Percentiles rank a stretch among this genome's conserved stretches.
Evolutionary conservation across 2,329 filamentous ascomycete species (phyloP).

Genomic region (Fusarium sp.): DNA sequence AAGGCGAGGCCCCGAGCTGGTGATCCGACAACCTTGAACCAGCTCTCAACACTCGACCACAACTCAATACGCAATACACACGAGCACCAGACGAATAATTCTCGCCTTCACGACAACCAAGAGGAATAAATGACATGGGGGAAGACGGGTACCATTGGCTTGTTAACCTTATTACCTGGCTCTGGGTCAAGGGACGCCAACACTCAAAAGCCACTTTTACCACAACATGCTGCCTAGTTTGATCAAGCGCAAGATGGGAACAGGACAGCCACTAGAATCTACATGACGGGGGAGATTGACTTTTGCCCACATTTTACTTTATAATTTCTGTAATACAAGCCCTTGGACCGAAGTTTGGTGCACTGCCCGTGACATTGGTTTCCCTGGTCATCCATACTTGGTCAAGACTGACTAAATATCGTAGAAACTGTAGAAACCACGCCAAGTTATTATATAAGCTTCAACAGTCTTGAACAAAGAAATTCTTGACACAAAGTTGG

Average conservation of each 20-base stretch:
- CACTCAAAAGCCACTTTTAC: conserved; percentile 34
- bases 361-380: neutral
- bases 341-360: conserved; percentile 7
- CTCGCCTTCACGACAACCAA: conserved; percentile 11
- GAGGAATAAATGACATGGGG: conserved; percentile 19
- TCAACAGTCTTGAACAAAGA: neutral
- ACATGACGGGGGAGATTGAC: neutral
- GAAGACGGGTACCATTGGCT: conserved; percentile 25
- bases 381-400: neutral
- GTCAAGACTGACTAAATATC: neutral
- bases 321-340: conserved; percentile 40
- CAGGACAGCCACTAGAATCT: conserved; percentile 2
- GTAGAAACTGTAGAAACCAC: too few species aligned
- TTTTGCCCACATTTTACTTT: neutral
- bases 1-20: neutral
- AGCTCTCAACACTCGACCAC: neutral
- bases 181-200: conserved; percentile 39
- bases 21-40: neutral
- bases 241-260: conserved; percentile 4
- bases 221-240: conserved; percentile 7
- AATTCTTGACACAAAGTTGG: neutral
- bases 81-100: neutral
- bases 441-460: neutral
- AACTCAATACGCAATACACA: neutral
- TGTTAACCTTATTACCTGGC: conserved; percentile 25